phyloP scores from a whole-genome alignment of 768 basidiomycete species.

The Serendipita sp. region DNA sequence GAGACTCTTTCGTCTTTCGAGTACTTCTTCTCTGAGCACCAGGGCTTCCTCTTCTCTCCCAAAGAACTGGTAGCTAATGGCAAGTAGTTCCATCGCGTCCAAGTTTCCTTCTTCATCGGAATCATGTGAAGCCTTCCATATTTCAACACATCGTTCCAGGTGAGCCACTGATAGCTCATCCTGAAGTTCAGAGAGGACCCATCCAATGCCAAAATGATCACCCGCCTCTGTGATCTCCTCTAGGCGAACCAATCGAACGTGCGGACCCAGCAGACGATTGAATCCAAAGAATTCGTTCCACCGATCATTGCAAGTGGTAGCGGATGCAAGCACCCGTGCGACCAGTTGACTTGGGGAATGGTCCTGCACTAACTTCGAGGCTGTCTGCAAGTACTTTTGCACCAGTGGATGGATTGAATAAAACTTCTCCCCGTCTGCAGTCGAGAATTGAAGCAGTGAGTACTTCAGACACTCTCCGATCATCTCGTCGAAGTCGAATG shows the following conservation, averaged over 20 bases:
- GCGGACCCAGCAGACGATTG: neutral
- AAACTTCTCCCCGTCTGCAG: neutral
- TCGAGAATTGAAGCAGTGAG: neutral
- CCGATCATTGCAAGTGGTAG: neutral
- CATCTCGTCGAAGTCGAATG: neutral
- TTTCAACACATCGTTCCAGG: neutral
- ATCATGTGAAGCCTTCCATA: neutral
- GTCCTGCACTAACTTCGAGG: neutral
- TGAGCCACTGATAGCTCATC: neutral
- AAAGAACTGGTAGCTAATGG: neutral
- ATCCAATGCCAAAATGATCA: neutral
- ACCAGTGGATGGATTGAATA: neutral
- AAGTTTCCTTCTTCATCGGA: neutral
- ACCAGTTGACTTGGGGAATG: neutral
- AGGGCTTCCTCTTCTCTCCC: neutral
- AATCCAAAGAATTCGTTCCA: neutral
- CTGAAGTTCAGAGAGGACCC: neutral
- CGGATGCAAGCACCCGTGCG: neutral
- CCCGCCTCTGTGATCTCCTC: neutral
- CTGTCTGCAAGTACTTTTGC: neutral
- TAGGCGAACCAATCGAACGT: neutral
- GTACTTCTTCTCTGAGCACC: neutral
- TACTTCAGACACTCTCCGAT: neutral
- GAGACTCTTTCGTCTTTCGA: neutral
- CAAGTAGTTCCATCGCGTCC: neutral